A percentile compares a stretch with the other conserved stretches of the same genome.
Conservation (phyloP, 306 rosid genomes). For the Inga oerstediana region DNA sequence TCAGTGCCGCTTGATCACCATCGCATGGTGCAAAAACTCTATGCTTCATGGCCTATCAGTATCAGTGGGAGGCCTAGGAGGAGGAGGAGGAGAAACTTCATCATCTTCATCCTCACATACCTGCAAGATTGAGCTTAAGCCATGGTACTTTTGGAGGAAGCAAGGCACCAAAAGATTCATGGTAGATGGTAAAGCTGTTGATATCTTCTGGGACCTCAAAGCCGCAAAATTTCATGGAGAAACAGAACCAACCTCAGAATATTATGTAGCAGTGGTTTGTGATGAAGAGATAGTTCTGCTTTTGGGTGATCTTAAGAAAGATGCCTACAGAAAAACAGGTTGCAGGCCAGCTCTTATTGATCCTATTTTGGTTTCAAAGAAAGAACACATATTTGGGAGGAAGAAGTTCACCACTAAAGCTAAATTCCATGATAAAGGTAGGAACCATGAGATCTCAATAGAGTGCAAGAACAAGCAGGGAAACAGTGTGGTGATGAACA, state of each 20-base stretch:
- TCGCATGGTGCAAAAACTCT: constrained; percentile 90
- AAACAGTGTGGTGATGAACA: background rate
- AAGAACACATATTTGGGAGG: constrained; percentile 79
- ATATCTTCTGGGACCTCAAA: constrained; percentile 83
- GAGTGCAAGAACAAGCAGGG: constrained; percentile 57
- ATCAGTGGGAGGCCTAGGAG: constrained; percentile 64
- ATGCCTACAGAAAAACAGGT: constrained; percentile 66
- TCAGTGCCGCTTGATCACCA: constrained; percentile 67
- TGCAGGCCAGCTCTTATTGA: constrained; percentile 72
- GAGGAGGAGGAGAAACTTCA: constrained; percentile 34
- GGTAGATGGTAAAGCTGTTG: constrained; percentile 62
- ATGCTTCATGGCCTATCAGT: constrained; percentile 79
- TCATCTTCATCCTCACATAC: constrained; percentile 2
- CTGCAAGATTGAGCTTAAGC: constrained; percentile 89
- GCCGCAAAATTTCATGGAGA: constrained; percentile 75
- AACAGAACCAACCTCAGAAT: constrained; percentile 75
- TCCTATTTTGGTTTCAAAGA: constrained; percentile 68
- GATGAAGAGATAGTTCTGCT: constrained; percentile 71
- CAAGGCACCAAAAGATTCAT: constrained; percentile 76
- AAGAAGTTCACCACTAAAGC: constrained; percentile 65
- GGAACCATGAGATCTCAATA: constrained; percentile 64
- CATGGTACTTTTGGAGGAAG: constrained; percentile 96
- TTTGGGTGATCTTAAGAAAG: constrained; percentile 81
- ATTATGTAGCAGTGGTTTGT: constrained; percentile 75
- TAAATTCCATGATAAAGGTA: constrained; percentile 61